Conservation (phyloP, 345 rosid species). For the Dipteronia sinensis region DNA sequence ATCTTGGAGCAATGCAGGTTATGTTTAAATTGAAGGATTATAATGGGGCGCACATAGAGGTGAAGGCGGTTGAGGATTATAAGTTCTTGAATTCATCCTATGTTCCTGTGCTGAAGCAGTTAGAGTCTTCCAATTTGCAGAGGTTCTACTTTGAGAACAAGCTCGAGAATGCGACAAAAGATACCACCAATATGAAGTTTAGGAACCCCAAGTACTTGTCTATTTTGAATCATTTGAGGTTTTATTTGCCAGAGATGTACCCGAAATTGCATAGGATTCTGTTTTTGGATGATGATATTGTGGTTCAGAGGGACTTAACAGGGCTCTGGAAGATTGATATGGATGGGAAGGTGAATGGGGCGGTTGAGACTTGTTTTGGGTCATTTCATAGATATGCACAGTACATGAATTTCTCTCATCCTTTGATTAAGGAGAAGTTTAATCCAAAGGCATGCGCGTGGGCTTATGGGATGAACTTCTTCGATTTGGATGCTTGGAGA, state of each 20-base stretch:
- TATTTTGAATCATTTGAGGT: constrained; percentile 89
- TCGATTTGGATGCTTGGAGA: constrained; percentile 99
- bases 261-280: constrained; percentile 83
- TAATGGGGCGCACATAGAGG: constrained; percentile 91
- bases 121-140: constrained; percentile 89
- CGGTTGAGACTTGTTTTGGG: constrained; percentile 97
- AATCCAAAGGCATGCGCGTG: constrained; percentile 98
- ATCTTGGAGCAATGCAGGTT: constrained; percentile 98
- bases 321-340: constrained; percentile 95
- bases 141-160: constrained; percentile 93
- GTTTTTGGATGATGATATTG: constrained; percentile 94
- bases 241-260: constrained; percentile 95
- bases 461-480: constrained; percentile 99
- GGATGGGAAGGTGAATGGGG: constrained; percentile 98
- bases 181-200: constrained; percentile 93
- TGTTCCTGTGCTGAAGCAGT: constrained; percentile 85
- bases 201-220: constrained; percentile 97
- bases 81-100: constrained; percentile 89
- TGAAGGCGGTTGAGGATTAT: constrained; percentile 98
- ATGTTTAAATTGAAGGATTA: constrained; percentile 92
- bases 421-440: constrained; percentile 90
- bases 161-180: constrained; percentile 91
- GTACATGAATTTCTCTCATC: constrained; percentile 98
- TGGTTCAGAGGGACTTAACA: constrained; percentile 94
- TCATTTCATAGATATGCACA: constrained; percentile 96